Base-by-base conservation (phyloP, 2,329 filamentous ascomycete species). In the Diaporthe velutina region DNA sequence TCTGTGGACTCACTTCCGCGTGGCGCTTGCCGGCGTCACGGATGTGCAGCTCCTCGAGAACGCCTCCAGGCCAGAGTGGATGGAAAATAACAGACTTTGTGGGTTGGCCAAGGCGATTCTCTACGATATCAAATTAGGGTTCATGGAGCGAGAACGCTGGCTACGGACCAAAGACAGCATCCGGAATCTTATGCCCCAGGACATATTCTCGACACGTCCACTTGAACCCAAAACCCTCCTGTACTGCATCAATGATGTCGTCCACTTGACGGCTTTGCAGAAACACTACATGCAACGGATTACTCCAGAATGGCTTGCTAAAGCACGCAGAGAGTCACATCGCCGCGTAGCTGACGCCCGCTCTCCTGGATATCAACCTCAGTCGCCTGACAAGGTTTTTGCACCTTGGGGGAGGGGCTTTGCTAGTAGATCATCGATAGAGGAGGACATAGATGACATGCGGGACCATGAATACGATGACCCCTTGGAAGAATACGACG, bases 1-100 rank as follows among this genome's bases (percentile, higher is more conserved):
- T 4, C 78, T 82, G 1, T 80, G 76, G 75, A 57, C 77, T 2
- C 77, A 76, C 45, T 78, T 78, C 74, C 15, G 58, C 0, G 76
- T 82, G 25, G 40, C 68, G 15, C 77, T 82, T 12, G 76, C 73
- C 2, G 77, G 79, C 57, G 78, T 80, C 1, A 71, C 71, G 7
- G 80, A 83, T 72, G 64, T 83, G 17, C 81, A 83, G 74, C 79
- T 82, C 13, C 70, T 83, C 6, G 80, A 82, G 73, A 81, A 80
- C 54, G 78, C 77, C 1, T 74, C 78, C 28, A 78, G 78, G 30
- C 30, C 33, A 25, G 60, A 33, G 25, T 19, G 38, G 8, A 8
- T 40, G 3, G 50, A 75, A 67, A 78, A 75, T 55, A 77, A 30
- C 0, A 78, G 64, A 45, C 54, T 79, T 30, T 22, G 22, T 9